Conservation (phyloP, 108 stramenopile genomes). For the Nitzschia palea region DNA sequence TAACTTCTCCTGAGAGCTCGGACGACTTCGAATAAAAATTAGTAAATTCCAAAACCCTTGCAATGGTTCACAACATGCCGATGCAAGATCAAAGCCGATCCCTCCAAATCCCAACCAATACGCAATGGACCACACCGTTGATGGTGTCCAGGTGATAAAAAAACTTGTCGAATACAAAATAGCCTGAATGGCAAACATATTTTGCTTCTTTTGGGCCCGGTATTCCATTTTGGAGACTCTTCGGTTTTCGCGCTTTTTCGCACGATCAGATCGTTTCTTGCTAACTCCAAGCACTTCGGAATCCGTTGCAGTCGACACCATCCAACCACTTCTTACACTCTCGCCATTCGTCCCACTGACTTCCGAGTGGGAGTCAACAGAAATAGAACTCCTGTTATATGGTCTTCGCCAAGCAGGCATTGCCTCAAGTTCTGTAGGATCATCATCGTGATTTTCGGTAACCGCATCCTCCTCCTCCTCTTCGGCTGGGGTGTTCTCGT, state of each 20-base stretch:
- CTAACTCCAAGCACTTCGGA: too few relatives aligned
- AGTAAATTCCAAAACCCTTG: constrained; percentile 40
- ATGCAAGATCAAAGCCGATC: constrained; percentile 22
- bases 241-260: too few relatives aligned
- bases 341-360: too few relatives aligned
- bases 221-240: too few relatives aligned
- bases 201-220: background rate
- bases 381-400: too few relatives aligned
- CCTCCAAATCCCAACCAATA: constrained; percentile 28
- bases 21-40: constrained; percentile 28
- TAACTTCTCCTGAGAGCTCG: constrained; percentile 2
- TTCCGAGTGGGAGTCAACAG: too few relatives aligned
- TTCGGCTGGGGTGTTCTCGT: background rate
- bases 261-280: too few relatives aligned
- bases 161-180: constrained; percentile 35
- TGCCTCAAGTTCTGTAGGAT: too few relatives aligned
- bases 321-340: too few relatives aligned
- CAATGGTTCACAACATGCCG: constrained; percentile 31
- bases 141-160: constrained; percentile 39
- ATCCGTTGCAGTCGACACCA: too few relatives aligned
- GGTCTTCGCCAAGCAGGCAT: too few relatives aligned
- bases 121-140: constrained; percentile 38
- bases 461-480: background rate
- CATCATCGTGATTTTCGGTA: background rate
- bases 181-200: constrained; percentile 33